These are phyloP conservation scores for Xerocomus brunneocitrinus DNA, from an alignment of 768 basidiomycete genomes.

Conservation along the genomic window DNA sequence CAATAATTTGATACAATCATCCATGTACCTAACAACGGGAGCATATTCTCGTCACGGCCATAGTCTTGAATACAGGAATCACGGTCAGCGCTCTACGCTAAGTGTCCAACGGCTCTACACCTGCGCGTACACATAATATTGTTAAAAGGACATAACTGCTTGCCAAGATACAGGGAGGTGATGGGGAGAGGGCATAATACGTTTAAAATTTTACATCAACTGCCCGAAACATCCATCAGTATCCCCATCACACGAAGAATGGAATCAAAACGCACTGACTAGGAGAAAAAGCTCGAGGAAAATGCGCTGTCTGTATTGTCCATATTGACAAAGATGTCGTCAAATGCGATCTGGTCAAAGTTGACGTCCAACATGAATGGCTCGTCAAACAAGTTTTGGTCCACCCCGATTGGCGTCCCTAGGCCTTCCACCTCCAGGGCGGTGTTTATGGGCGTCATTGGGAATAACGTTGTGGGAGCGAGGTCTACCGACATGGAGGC, in stretches of 20 bases:
- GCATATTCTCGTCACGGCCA: neutral
- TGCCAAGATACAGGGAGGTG: neutral
- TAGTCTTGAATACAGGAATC: neutral
- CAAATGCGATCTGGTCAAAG: conserved; percentile 24
- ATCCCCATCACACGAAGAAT: neutral
- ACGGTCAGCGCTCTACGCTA: conserved; percentile 11
- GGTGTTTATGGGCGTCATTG: neutral
- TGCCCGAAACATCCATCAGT: conserved; percentile 12
- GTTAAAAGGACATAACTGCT: neutral
- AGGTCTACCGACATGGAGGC: neutral
- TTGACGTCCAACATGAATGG: conserved; percentile 30
- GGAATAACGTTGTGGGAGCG: conserved; percentile 6
- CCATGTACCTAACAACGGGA: conserved; percentile 2
- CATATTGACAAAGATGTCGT: conserved; percentile 21
- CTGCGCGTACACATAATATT: neutral
- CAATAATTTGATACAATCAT: neutral
- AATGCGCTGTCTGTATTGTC: conserved; percentile 18
- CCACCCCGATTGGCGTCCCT: conserved; percentile 1
- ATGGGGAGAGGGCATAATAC: neutral
- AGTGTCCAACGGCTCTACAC: neutral
- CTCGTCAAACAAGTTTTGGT: conserved; percentile 26
- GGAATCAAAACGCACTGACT: conserved; percentile 26
- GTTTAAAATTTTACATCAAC: conserved; percentile 17
- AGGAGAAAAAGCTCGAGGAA: conserved; percentile 26
- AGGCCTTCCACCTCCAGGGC: neutral